A percentile compares a stretch with the other conserved stretches of the same genome.
phyloP scores from a whole-genome alignment of 257 asterid genomes.

The Oldenlandia corymbosa region DNA sequence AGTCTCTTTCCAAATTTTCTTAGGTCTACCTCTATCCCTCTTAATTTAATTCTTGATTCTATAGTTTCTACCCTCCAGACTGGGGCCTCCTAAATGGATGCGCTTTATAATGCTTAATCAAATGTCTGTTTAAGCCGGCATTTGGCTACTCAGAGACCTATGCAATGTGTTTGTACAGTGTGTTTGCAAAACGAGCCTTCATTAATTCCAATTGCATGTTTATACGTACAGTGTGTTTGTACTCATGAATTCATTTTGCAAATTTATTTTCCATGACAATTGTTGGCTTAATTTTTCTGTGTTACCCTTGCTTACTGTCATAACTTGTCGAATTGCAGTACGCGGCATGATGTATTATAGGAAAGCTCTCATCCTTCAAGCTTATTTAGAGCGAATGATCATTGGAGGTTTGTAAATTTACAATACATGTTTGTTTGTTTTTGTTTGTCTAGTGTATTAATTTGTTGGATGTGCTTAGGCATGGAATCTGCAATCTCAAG shows the following conservation, averaged over 20 bases:
- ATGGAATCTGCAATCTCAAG: slow-evolving; percentile 52
- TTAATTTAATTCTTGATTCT: no score
- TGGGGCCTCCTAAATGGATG: no score
- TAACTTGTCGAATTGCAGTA: slow-evolving; percentile 43
- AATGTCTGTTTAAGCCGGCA: no score
- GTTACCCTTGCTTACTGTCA: slow-evolving; percentile 20
- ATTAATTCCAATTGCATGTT: no score
- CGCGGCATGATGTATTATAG: slow-evolving; percentile 99
- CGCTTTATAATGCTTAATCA: no score
- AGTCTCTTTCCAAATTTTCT: no score
- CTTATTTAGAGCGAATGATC: slow-evolving; percentile 63
- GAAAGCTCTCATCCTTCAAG: slow-evolving; percentile 96
- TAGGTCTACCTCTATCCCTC: no score
- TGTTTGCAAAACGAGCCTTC: no score
- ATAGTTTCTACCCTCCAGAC: no score
- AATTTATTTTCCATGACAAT: background rate
- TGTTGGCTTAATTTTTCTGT: background rate
- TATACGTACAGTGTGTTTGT: no score
- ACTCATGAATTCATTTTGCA: background rate
- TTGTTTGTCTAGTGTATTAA: slow-evolving; percentile 10
- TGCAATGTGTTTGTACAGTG: no score
- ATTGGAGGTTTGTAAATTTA: slow-evolving; percentile 56
- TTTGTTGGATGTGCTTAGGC: slow-evolving; percentile 37
- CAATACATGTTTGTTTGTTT: slow-evolving; percentile 9
- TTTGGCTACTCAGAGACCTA: no score